Evolutionary conservation across 257 asterid species (phyloP), one percentile per base, ranked within the genome.

Genomic region (Gentiana macrophylla): DNA sequence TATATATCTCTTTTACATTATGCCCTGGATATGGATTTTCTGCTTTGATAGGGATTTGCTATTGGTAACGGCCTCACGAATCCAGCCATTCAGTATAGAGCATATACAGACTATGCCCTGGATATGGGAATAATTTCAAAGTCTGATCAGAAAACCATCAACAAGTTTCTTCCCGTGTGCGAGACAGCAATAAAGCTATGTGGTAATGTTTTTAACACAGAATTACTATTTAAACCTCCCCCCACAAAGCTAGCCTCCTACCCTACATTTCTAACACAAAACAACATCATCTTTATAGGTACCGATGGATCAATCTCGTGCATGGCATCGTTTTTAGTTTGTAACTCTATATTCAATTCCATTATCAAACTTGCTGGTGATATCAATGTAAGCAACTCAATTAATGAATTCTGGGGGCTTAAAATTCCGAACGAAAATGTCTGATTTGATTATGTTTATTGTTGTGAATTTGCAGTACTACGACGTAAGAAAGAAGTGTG

Each of bases 11-110:
- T 24, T 35, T 12, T 4, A 2, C 8, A 33, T 6, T 0, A n/a
- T 62, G 48, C 32, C 56, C 52, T 61, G 38, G 38, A 52, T 70
- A 76, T 46, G 82, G 53, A 35, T 56, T 57, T 56, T 49, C 44
- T 60, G 52, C 37, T 63, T 59, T 43, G 55, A 60, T 77, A 84
- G 96, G 96, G 96, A 63, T 84, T 88, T 73, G 94, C 96, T 57
- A 84, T 84, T 49, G 96, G 96, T 56, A 87, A 87, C 70, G 96
- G 96, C 59, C 84, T 88, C 41, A 88, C 96, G 10, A 89, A 88
- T 70, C 96, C 96, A 67, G 94, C 77, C 72, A 82, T 80, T 63
- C 96, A 88, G 65, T 88, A 88, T 54, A 83, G 73, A 53, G 94
- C 96, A 50, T 88, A 88, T 67, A 84, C 96, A 54, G 96, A 88